A percentile compares a stretch with the other conserved stretches of the same genome.
Evolutionary conservation across 208 protist genomes (phyloP).

Genomic region (Crithidia thermophila): DNA sequence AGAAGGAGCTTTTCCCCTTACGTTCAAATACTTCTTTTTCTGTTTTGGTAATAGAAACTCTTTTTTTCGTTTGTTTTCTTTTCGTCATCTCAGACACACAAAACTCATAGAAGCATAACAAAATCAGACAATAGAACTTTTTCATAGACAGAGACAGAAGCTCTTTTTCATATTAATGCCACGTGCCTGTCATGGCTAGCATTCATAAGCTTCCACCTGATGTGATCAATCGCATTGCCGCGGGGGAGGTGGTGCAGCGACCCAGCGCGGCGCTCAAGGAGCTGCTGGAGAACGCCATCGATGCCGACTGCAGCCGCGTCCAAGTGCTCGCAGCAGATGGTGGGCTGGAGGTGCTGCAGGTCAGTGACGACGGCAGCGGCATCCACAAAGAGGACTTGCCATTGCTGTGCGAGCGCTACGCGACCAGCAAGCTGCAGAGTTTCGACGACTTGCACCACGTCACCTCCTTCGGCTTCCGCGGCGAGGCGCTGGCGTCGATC

Average conservation of each 20-base stretch:
- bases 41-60: not conserved
- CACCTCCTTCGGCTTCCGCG: conserved; percentile 93
- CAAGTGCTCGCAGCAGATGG: conserved; percentile 90
- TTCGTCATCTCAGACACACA: conserved; percentile 3
- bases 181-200: conserved; percentile 27
- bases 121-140: not conserved
- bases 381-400: conserved; percentile 95
- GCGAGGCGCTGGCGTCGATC: conserved; percentile 90
- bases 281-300: conserved; percentile 98
- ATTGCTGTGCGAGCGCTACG: conserved; percentile 98
- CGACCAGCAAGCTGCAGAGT: conserved; percentile 92
- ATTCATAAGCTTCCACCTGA: conserved; percentile 93
- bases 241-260: conserved; percentile 98
- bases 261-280: conserved; percentile 98
- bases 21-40: conserved; percentile 8
- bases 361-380: conserved; percentile 97
- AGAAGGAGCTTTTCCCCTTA: not conserved
- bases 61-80: conserved; percentile 1
- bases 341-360: conserved; percentile 97
- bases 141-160: not conserved
- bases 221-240: conserved; percentile 98
- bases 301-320: conserved; percentile 94
- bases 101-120: not conserved
- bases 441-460: conserved; percentile 92
- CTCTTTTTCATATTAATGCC: too few species aligned